Base-by-base conservation (phyloP, 345 rosid genomes). In the Diplotaxis tenuifolia region DNA sequence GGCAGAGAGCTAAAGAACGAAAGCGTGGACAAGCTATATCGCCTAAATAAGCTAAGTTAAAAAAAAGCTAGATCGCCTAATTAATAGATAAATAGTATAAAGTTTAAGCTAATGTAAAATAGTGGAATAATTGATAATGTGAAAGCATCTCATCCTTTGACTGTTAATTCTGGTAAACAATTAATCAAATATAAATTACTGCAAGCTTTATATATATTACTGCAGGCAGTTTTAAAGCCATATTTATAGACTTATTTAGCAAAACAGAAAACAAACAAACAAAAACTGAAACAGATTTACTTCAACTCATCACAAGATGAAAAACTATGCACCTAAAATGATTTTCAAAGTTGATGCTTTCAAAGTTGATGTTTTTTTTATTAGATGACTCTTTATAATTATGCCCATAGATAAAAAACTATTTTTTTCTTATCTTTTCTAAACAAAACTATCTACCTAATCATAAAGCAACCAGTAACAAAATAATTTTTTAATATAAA, bases 61-160 rank as follows among this genome's bases (percentile, higher is more conserved):
- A n/a, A n/a, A n/a, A n/a, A 60, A 60, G 42, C 62, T 52, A 27
- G 52, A 52, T 75, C 4, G 53, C 36, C 55, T 75, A 40, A 28
- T 75, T 54, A 25, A 36, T 74, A 58, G 14, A 57, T 21, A n/a
- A 50, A 12, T 11, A 49, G 2, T 59, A 14, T 52, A 74, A 31
- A 45, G 9, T 49, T 45, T 74, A 15, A 4, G 27, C 57, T 29
- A 74, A 66, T 67, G 21, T 36, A 67, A 65, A 67, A 67, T 19
- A 25, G 62, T 67, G 32, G 68, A 60, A 57, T n/a, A 16, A 58
- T 11, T 74, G 31, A 32, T 22, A 7, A 74, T 59, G 31, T 49
- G 45, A 59, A 67, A 49, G 73, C 73, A 67, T 74, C 62, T 59
- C 42, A 58, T 27, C 14, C 61, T 67, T 74, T n/a, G 72, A 74